A percentile compares a stretch with the other conserved stretches of the same genome.
Conservation (phyloP, 352 stramenopile species). For the Phytophthora hybrid region DNA sequence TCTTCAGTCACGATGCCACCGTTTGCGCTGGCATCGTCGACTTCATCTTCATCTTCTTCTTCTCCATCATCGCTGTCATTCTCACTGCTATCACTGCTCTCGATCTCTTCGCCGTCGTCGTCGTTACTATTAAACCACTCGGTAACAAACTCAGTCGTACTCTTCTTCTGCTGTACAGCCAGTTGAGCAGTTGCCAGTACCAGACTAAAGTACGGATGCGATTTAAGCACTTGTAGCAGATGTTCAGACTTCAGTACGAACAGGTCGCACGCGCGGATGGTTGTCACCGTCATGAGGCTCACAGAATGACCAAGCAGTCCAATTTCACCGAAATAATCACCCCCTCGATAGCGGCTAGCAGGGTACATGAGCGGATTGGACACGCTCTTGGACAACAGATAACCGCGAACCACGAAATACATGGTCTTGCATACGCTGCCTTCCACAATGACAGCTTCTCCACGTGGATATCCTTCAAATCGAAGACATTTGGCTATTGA, state of each 20-base stretch:
- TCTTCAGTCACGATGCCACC: slow-evolving; percentile 5
- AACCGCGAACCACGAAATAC: slow-evolving; percentile 75
- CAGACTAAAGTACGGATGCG: slow-evolving; percentile 54
- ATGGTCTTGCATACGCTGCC: slow-evolving; percentile 67
- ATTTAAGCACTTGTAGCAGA: slow-evolving; percentile 49
- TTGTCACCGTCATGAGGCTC: slow-evolving; percentile 63
- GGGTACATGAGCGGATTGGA: slow-evolving; percentile 63
- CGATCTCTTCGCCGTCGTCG: slow-evolving; percentile 21
- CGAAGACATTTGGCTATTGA: slow-evolving; percentile 57
- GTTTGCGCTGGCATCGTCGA: slow-evolving; percentile 12
- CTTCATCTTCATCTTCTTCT: slow-evolving; percentile 12
- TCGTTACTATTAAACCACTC: slow-evolving; percentile 20
- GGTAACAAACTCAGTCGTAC: slow-evolving; percentile 38
- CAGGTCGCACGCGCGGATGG: slow-evolving; percentile 64
- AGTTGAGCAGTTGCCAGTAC: slow-evolving; percentile 55
- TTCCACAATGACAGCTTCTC: slow-evolving; percentile 66
- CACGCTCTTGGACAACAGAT: slow-evolving; percentile 58
- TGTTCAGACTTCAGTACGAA: slow-evolving; percentile 64
- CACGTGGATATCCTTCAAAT: slow-evolving; percentile 74
- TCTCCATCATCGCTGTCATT: slow-evolving; percentile 20
- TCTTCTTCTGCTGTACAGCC: slow-evolving; percentile 46
- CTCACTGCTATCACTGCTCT: slow-evolving; percentile 8
- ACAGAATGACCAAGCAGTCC: slow-evolving; percentile 64
- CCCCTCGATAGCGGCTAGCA: slow-evolving; percentile 49
- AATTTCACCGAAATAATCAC: slow-evolving; percentile 68